A percentile compares a stretch with the other conserved stretches of the same genome.
Evolutionary conservation across 2,329 filamentous ascomycete species (phyloP).

Genomic region (Dactylellina parvicollis): DNA sequence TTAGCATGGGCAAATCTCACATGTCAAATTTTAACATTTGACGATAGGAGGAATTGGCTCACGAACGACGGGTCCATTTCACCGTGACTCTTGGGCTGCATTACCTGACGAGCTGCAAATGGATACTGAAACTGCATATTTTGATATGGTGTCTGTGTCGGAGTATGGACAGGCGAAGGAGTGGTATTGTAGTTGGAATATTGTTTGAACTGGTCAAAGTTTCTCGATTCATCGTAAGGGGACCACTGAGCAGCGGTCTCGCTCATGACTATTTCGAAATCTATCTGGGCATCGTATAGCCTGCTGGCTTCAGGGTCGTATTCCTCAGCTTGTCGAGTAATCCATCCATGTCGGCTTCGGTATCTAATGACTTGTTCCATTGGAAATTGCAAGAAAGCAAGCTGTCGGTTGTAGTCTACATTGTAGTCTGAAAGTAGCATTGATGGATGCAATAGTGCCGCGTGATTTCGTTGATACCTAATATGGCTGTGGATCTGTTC

Average conservation of each 20-base stretch:
- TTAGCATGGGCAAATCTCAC: constrained; percentile 25
- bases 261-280: constrained; percentile 52
- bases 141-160: constrained; percentile 37
- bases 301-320: constrained; percentile 48
- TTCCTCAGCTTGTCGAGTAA: constrained; percentile 33
- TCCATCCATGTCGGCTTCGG: constrained; percentile 47
- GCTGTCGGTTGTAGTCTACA: constrained; percentile 45
- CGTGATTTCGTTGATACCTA: constrained; percentile 42
- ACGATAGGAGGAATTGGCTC: constrained; percentile 41
- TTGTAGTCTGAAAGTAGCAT: constrained; percentile 52
- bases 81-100: constrained; percentile 46
- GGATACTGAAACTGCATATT: constrained; percentile 49
- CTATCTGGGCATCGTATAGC: constrained; percentile 44
- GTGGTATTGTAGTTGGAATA: constrained; percentile 47
- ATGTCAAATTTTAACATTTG: constrained; percentile 3
- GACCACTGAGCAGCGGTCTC: constrained; percentile 50
- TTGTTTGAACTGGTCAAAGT: constrained; percentile 51
- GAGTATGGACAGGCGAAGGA: constrained; percentile 41
- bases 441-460: constrained; percentile 41
- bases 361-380: constrained; percentile 46
- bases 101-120: constrained; percentile 50
- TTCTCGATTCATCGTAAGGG: constrained; percentile 46
- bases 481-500: constrained; percentile 76
- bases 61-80: constrained; percentile 54
- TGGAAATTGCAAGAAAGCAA: constrained; percentile 43